Base-by-base conservation (phyloP, 2,329 filamentous ascomycete species). In the Beauveria sp. region DNA sequence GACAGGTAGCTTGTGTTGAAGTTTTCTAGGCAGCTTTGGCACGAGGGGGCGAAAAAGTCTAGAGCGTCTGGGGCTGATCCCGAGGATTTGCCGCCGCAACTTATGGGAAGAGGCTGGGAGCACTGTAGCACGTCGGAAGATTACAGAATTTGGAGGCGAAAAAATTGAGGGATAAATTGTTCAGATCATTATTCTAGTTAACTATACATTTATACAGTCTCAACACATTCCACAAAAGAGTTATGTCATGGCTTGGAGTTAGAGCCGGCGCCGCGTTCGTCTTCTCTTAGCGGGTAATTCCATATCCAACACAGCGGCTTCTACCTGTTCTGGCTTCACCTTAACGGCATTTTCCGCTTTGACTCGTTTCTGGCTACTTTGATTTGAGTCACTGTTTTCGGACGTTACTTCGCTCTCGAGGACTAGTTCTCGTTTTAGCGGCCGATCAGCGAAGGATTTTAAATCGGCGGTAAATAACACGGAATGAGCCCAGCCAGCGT, bases 401-500 rank as follows among this genome's bases (percentile, higher is more conserved):
- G 34, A 22, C 6, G 54, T 53, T 50, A 14, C 28, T 45, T 47
- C 28, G 22, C 20, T 18, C 12, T 62, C 50, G 7, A 42, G 26
- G 53, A 20, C 45, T 1, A 14, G 22, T 22, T 63, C 63, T 38
- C 64, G 34, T 38, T 70, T 66, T 10, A 62, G 56, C 14, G 63
- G 60, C 18, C 83, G 81, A 66, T 90, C 88, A 0, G 92, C 88
- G 69, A 98, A 98, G 0, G 90, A 85, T 70, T 86, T 89, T 61
- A 99, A 74, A 70, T 99, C 93, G 0, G 95, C 96, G 0, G 95
- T 96, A 70, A 99, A 99, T 14, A 99, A 79, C 9, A 99, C 95
- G 3, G 91, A 96, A 76, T 99, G 95, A 10, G 96, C 95, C 96
- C 96, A 99, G 1, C 95, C 95, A 1, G 95, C 95, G 68, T 98